Conservation (phyloP, 768 basidiomycete species). For the Pilatotrama ljubarskyi region DNA sequence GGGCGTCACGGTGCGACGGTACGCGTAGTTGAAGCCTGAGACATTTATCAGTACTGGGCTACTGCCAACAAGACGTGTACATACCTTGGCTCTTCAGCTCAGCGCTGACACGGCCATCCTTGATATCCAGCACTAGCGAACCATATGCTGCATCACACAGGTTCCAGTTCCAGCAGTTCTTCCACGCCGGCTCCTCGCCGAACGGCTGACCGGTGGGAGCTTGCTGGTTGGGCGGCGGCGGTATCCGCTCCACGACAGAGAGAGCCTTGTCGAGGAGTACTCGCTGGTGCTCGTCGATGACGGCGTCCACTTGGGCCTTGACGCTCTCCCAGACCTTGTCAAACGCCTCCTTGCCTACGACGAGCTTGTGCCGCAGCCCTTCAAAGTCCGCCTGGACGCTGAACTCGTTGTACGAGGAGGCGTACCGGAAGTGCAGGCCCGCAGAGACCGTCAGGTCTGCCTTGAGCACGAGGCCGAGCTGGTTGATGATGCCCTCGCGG, state of each 20-base stretch:
- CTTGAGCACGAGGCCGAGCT: slow-evolving; percentile 87
- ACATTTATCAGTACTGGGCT: background rate
- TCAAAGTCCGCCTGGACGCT: slow-evolving; percentile 90
- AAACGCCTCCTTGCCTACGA: slow-evolving; percentile 77
- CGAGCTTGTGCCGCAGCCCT: slow-evolving; percentile 79
- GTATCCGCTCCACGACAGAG: slow-evolving; percentile 79
- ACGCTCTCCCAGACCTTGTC: slow-evolving; percentile 95
- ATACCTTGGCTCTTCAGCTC: slow-evolving; percentile 91
- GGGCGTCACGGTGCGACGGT: slow-evolving; percentile 69
- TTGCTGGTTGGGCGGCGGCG: slow-evolving; percentile 49
- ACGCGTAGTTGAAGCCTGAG: slow-evolving; percentile 93
- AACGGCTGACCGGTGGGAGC: slow-evolving; percentile 47
- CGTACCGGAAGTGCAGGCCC: slow-evolving; percentile 97
- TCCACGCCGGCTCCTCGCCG: slow-evolving; percentile 93
- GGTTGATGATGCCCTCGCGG: slow-evolving; percentile 88
- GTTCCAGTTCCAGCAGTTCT: slow-evolving; percentile 99
- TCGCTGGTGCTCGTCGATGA: slow-evolving; percentile 89
- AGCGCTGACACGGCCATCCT: slow-evolving; percentile 88
- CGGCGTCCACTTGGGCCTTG: slow-evolving; percentile 85
- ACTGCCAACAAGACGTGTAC: slow-evolving; percentile 23
- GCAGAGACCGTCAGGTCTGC: slow-evolving; percentile 94
- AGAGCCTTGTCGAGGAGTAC: slow-evolving; percentile 88
- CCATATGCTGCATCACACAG: slow-evolving; percentile 95
- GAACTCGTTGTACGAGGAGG: slow-evolving; percentile 95
- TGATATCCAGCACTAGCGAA: slow-evolving; percentile 81